Evolutionary conservation across 495 filamentous ascomycete species (phyloP).

Genomic region (Aspergillus ellipticus): DNA sequence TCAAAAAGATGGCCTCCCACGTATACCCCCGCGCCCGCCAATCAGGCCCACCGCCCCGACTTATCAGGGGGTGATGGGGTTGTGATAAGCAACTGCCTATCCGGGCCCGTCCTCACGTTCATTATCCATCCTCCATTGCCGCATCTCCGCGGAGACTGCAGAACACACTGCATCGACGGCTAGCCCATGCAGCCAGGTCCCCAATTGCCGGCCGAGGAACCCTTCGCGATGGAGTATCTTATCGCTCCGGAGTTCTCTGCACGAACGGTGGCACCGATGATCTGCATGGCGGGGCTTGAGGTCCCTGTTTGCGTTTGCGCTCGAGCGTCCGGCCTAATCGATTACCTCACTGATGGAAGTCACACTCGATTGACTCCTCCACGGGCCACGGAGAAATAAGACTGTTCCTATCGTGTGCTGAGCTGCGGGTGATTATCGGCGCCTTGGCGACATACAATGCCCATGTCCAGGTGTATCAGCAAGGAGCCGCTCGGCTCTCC

Average conservation of each 20-base stretch:
- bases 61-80: background rate
- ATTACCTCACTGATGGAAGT: slow-evolving; percentile 12
- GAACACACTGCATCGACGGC: too few relatives aligned
- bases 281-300: slow-evolving; percentile 1
- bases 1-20: background rate
- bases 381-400: slow-evolving; percentile 16
- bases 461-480: slow-evolving; percentile 6
- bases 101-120: background rate
- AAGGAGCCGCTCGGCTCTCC: background rate
- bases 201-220: background rate
- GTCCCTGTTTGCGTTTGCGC: slow-evolving; percentile 7
- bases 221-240: background rate
- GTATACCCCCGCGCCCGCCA: background rate
- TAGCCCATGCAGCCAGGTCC: background rate
- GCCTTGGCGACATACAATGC: slow-evolving; percentile 1
- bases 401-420: slow-evolving; percentile 1
- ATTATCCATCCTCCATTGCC: background rate
- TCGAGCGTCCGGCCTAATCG: slow-evolving; percentile 10
- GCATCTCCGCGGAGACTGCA: slow-evolving; percentile 3
- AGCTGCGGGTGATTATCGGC: background rate
- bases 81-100: background rate
- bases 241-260: background rate
- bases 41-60: background rate
- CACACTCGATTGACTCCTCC: background rate
- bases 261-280: background rate